Evolutionary conservation across 352 stramenopile genomes (phyloP).

Genomic region (Phytophthora sojae): DNA sequence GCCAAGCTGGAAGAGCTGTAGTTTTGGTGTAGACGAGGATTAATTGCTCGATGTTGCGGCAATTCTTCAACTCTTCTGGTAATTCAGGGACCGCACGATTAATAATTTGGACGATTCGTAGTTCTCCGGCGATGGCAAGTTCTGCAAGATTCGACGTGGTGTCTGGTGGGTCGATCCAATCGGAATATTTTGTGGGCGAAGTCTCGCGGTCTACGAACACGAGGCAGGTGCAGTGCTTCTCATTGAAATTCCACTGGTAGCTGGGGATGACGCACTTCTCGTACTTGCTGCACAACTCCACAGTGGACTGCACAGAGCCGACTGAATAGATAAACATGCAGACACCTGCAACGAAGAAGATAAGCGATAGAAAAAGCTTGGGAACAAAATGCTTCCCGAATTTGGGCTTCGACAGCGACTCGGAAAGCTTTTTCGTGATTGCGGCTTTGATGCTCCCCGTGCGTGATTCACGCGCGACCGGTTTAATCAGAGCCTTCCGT

Average conservation of each 20-base stretch:
- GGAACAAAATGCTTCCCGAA: slow-evolving; percentile 20
- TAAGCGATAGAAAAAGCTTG: slow-evolving; percentile 42
- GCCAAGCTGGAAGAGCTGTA: slow-evolving; percentile 24
- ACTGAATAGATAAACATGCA: slow-evolving; percentile 40
- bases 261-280: slow-evolving; percentile 43
- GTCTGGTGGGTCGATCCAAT: slow-evolving; percentile 53
- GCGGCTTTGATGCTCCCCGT: slow-evolving; percentile 11
- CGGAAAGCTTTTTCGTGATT: slow-evolving; percentile 15
- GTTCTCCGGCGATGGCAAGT: slow-evolving; percentile 39
- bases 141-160: slow-evolving; percentile 34
- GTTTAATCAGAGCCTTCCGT: slow-evolving; percentile 11
- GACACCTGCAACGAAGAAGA: slow-evolving; percentile 36
- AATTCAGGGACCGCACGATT: slow-evolving; percentile 45
- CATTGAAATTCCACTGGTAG: slow-evolving; percentile 52
- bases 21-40: slow-evolving; percentile 46
- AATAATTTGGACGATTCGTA: slow-evolving; percentile 44
- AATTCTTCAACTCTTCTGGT: slow-evolving; percentile 35
- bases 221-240: slow-evolving; percentile 40
- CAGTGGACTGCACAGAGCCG: slow-evolving; percentile 37
- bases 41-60: slow-evolving; percentile 26
- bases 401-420: slow-evolving; percentile 10
- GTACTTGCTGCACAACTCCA: slow-evolving; percentile 38
- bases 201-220: slow-evolving; percentile 49
- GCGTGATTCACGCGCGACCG: neutral
- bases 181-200: slow-evolving; percentile 33